These are phyloP conservation scores for Geranium incanum DNA, from an alignment of 441 rosid species.

Conservation along the genomic window DNA sequence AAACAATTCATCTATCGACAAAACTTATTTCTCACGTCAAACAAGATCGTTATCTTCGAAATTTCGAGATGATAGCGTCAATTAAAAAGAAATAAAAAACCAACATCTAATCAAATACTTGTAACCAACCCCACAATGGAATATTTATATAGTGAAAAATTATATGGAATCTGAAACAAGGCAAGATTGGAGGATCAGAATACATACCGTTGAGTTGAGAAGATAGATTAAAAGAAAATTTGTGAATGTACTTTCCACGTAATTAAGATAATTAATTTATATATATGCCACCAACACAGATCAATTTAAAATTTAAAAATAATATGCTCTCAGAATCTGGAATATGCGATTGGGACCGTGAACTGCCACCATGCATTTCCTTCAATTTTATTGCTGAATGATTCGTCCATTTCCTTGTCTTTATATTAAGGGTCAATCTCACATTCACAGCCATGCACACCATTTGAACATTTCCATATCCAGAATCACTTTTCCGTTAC, in stretches of 20 bases:
- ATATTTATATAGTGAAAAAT: neutral
- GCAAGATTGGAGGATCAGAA: conserved; percentile 10
- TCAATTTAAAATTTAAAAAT: neutral
- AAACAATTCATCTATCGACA: too few relatives aligned
- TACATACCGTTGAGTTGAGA: neutral
- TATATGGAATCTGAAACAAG: conserved; percentile 5
- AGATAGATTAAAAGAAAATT: neutral
- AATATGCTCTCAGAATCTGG: neutral
- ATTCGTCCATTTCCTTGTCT: neutral
- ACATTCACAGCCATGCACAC: neutral
- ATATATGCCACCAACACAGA: too few relatives aligned
- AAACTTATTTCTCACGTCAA: too few relatives aligned
- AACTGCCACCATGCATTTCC: neutral
- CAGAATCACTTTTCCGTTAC: neutral
- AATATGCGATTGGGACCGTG: neutral
- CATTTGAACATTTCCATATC: too few relatives aligned
- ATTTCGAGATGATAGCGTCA: too few relatives aligned
- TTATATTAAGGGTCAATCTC: too few relatives aligned
- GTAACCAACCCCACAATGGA: neutral
- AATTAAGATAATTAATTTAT: neutral
- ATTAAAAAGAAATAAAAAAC: too few relatives aligned
- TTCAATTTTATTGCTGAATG: neutral
- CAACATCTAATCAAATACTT: neutral
- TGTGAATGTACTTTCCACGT: neutral
- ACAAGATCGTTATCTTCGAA: too few relatives aligned